Conservation (phyloP, 2,329 filamentous ascomycete genomes). For the Emmonsiellopsis sp. region DNA sequence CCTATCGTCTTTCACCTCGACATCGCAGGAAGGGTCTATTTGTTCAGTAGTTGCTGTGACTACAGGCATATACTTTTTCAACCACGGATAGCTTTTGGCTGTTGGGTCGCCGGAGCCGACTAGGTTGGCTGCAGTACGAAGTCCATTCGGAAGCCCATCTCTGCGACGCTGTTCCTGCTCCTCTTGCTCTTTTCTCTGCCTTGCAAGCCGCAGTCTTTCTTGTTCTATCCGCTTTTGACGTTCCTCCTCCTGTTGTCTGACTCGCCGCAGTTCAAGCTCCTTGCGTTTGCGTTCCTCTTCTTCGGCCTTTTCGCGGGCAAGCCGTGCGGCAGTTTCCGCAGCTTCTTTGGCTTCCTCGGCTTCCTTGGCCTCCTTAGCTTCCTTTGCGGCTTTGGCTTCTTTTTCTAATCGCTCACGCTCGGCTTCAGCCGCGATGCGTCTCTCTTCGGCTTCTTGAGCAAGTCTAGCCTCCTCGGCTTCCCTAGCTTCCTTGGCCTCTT, state of each 20-base stretch:
- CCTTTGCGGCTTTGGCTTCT: constrained; percentile 12
- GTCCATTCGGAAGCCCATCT: constrained; percentile 36
- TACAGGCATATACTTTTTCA: constrained; percentile 38
- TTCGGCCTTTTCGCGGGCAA: constrained; percentile 32
- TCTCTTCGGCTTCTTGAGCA: constrained; percentile 7
- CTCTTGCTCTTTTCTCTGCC: constrained; percentile 34
- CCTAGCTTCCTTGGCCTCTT: constrained; percentile 11
- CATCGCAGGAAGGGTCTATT: constrained; percentile 29
- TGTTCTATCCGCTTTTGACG: constrained; percentile 33
- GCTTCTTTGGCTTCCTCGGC: constrained; percentile 17
- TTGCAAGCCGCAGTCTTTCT: constrained; percentile 33
- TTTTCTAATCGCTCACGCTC: constrained; percentile 10
- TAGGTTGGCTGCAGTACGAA: constrained; percentile 36
- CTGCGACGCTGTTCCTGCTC: constrained; percentile 38
- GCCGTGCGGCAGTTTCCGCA: constrained; percentile 24
- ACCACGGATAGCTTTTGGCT: constrained; percentile 33
- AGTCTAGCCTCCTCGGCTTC: constrained; percentile 8
- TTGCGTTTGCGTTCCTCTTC: constrained; percentile 25
- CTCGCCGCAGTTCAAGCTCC: constrained; percentile 32
- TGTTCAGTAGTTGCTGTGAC: constrained; percentile 35
- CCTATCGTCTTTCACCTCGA: constrained; percentile 30
- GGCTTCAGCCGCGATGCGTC: constrained; percentile 7
- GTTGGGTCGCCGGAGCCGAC: constrained; percentile 33
- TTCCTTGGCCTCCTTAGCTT: constrained; percentile 17
- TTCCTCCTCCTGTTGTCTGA: constrained; percentile 38